A percentile compares a stretch with the other conserved stretches of the same genome.
phyloP scores from a whole-genome alignment of 2,329 filamentous ascomycete species.

The Penicillium sp. region DNA sequence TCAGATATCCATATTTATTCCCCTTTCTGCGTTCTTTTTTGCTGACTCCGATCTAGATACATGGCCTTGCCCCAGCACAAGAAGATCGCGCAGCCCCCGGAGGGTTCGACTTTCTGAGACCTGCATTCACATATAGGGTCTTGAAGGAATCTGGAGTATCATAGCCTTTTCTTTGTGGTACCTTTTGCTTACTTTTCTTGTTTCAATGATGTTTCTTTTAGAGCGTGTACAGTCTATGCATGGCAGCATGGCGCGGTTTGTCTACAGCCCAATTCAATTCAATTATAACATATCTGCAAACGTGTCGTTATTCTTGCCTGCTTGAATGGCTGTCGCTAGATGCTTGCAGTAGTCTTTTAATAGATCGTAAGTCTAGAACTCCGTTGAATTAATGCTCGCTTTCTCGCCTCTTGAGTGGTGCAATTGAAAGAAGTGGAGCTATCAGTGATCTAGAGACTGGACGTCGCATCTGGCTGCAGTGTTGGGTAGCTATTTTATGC shows the following conservation, averaged over 20 bases:
- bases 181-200: conserved; percentile 27
- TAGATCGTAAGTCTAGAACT: neutral
- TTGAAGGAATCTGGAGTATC: conserved; percentile 36
- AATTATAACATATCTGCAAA: conserved; percentile 1
- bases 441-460: neutral
- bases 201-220: conserved; percentile 29
- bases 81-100: conserved; percentile 90
- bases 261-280: conserved; percentile 29
- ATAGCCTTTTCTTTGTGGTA: conserved; percentile 32
- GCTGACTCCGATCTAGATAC: conserved; percentile 62
- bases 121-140: conserved; percentile 27
- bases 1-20: conserved; percentile 42
- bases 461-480: neutral
- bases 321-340: neutral
- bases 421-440: neutral
- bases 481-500: neutral
- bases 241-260: conserved; percentile 40
- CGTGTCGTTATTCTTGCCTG: neutral
- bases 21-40: conserved; percentile 16
- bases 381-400: neutral
- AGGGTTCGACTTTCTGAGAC: conserved; percentile 68
- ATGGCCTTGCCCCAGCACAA: conserved; percentile 93
- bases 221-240: conserved; percentile 47
- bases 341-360: neutral
- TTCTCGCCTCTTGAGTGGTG: neutral